phyloP scores from a whole-genome alignment of 2,329 filamentous ascomycete species.

The Diaporthe helianthi region DNA sequence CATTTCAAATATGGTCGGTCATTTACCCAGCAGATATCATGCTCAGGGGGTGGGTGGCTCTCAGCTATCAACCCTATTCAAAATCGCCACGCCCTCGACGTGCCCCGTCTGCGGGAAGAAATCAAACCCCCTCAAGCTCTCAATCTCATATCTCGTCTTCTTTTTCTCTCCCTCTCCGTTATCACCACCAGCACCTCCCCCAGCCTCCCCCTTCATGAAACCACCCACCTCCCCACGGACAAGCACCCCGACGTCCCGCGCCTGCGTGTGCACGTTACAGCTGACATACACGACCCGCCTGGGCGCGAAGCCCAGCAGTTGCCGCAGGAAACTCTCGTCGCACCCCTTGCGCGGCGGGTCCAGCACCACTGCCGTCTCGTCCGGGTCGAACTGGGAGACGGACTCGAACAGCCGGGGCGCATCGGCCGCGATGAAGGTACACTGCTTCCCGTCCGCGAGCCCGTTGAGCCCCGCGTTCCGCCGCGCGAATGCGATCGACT shows the following conservation, averaged over 20 bases:
- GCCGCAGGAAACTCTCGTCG: constrained; percentile 80
- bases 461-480: constrained; percentile 81
- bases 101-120: constrained; percentile 91
- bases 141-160: constrained; percentile 75
- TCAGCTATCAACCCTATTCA: constrained; percentile 60
- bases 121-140: constrained; percentile 91
- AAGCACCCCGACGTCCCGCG: constrained; percentile 86
- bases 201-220: constrained; percentile 7
- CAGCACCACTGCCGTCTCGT: constrained; percentile 91
- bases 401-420: constrained; percentile 82
- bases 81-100: constrained; percentile 71
- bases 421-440: constrained; percentile 88
- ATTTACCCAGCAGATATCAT: too few species aligned
- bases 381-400: constrained; percentile 70
- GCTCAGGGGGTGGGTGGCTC: too few species aligned
- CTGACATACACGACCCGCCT: constrained; percentile 89
- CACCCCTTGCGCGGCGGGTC: constrained; percentile 98
- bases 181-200: constrained; percentile 35
- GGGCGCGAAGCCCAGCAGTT: constrained; percentile 81
- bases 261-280: constrained; percentile 98
- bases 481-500: constrained; percentile 80
- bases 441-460: constrained; percentile 66
- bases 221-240: constrained; percentile 69
- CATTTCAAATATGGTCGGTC: background rate
- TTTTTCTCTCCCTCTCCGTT: constrained; percentile 40